Conservation (phyloP, 177 flowering plant species). For the Vitis hybrid region DNA sequence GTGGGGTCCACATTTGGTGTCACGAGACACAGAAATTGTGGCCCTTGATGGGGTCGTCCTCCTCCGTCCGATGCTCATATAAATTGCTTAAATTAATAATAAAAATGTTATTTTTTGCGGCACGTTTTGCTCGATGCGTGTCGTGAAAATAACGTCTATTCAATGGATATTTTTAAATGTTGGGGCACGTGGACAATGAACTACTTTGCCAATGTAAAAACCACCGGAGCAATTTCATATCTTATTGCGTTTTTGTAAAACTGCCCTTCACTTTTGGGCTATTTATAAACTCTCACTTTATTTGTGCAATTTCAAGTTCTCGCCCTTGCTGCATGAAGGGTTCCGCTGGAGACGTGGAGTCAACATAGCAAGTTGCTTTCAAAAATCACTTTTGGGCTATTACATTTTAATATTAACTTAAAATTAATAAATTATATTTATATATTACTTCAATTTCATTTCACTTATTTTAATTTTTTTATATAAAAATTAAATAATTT, state of each 20-base stretch:
- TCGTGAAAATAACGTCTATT: constrained; percentile 11
- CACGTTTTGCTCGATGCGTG: constrained; percentile 30
- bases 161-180: background rate
- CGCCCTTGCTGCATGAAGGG: no score
- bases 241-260: background rate
- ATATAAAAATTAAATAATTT: no score
- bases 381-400: no score
- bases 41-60: constrained; percentile 10
- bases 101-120: background rate
- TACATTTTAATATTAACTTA: no score
- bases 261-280: background rate
- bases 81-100: constrained; percentile 8
- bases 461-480: no score
- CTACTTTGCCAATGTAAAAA: constrained; percentile 19
- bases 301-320: no score
- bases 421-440: no score
- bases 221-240: background rate
- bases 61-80: background rate
- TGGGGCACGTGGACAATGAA: constrained; percentile 14
- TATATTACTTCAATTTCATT: no score
- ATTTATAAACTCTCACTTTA: no score
- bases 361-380: no score
- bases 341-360: no score
- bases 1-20: constrained; percentile 1
- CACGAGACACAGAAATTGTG: constrained; percentile 8